Percentiles rank a stretch among this genome's conserved stretches.
These are phyloP conservation scores for Phialophora macrospora DNA, from an alignment of 2,329 filamentous ascomycete genomes.

Conservation along the genomic window DNA sequence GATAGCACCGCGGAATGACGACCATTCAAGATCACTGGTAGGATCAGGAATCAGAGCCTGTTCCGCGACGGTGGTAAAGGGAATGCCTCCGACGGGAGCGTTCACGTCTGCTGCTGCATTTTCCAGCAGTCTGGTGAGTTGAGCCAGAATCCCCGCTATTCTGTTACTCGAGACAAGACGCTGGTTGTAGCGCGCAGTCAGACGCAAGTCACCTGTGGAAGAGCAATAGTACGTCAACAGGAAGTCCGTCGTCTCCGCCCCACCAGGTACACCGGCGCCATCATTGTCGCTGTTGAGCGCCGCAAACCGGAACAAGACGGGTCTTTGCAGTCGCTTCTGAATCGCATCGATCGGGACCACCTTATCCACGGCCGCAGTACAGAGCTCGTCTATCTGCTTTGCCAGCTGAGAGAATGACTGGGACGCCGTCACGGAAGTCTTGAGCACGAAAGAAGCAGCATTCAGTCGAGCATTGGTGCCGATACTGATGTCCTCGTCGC, in stretches of 20 bases:
- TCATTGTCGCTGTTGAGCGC: slow-evolving; percentile 51
- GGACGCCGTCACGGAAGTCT: slow-evolving; percentile 48
- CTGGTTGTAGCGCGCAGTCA: slow-evolving; percentile 53
- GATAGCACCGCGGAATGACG: slow-evolving; percentile 52
- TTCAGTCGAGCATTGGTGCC: slow-evolving; percentile 52
- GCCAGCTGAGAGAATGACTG: slow-evolving; percentile 51
- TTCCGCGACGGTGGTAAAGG: slow-evolving; percentile 44
- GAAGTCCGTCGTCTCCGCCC: slow-evolving; percentile 52
- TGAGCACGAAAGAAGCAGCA: slow-evolving; percentile 53
- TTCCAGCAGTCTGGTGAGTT: slow-evolving; percentile 49
- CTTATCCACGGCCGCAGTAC: slow-evolving; percentile 27
- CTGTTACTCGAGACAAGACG: slow-evolving; percentile 53
- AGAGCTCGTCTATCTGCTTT: slow-evolving; percentile 45
- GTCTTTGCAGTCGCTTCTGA: slow-evolving; percentile 37
- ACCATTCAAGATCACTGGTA: slow-evolving; percentile 53
- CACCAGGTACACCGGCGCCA: slow-evolving; percentile 46
- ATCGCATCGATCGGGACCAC: slow-evolving; percentile 28
- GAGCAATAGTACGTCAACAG: slow-evolving; percentile 47
- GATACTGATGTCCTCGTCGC: slow-evolving; percentile 56
- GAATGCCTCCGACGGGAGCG: slow-evolving; percentile 50
- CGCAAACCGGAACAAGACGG: slow-evolving; percentile 54
- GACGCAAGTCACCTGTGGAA: slow-evolving; percentile 40
- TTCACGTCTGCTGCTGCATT: slow-evolving; percentile 49
- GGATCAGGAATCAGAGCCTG: slow-evolving; percentile 47
- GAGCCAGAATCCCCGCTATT: slow-evolving; percentile 51